Evolutionary conservation across 306 rosid genomes (phyloP), one percentile per base, ranked within the genome.

Genomic region (Adenanthera pavonina): DNA sequence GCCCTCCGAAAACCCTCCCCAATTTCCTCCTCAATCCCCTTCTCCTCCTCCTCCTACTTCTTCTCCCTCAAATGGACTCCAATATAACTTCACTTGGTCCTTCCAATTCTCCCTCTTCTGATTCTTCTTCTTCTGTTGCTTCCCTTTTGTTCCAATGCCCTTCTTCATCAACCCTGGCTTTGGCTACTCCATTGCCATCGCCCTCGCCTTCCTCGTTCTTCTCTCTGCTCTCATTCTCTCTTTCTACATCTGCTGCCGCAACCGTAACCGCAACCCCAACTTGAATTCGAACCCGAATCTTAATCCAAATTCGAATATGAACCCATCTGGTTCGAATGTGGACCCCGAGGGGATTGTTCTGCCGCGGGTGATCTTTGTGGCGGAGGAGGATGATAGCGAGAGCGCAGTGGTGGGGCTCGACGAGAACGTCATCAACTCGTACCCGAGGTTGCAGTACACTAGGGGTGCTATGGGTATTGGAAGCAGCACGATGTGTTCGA

Each of bases 131-230:
- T 70, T 30, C 53, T 43, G 9, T 20, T 8, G 4, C 35, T 57
- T 56, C 20, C 14, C 5, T 9, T 3, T 57, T 9, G 25, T 35
- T 54, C 78, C 82, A 86, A 84, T 83, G 88, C 71, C 90, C 81
- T 75, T 57, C 86, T 65, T 4, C 84, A 43, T 94, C 66, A 89
- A 83, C 68, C 85, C 90, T 59, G 97, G 99, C 85, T 86, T 91
- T 52, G 99, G 98, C 86, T 95, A 95, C 85, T 88, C 94, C 88
- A 95, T 95, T 61, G 99, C 94, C 89, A 88, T 95, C 76, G 94
- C 97, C 68, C 94, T 95, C 46, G 94, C 89, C 65, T 92, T 95
- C 75, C 93, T 95, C 79, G 86, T 95, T 72, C 93, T 95, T 36
- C 90, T 93, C 83, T 93, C 99, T 46, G 75, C 91, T 2, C 85